phyloP scores from a whole-genome alignment of 805 yeast species.

The Kluyveromyces aestuarii region DNA sequence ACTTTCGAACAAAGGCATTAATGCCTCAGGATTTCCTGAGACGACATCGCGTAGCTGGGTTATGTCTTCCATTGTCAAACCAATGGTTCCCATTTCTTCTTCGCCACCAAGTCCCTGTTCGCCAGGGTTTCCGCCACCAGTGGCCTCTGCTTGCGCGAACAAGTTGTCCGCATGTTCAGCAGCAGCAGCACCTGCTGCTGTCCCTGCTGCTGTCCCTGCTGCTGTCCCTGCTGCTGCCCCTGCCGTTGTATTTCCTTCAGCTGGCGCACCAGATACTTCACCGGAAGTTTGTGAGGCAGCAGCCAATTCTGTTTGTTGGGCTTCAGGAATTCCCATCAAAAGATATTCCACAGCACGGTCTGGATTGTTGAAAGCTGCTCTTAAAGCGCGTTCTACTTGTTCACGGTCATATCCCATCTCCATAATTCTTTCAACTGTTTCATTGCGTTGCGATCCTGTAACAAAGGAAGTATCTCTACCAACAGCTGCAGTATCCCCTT shows the following conservation, averaged over 20 bases:
- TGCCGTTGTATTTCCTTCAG: conserved; percentile 11
- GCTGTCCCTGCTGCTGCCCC: conserved; percentile 9
- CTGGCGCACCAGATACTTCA: conserved; percentile 16
- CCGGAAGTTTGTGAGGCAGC: conserved; percentile 12
- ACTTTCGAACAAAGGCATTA: conserved; percentile 77
- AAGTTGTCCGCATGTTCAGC: conserved; percentile 32
- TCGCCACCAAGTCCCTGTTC: conserved; percentile 8
- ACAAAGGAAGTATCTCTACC: conserved; percentile 51
- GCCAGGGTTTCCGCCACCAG: conserved; percentile 14
- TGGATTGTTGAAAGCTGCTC: conserved; percentile 95
- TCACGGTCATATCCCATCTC: conserved; percentile 93
- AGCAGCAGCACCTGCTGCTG: too few relatives aligned
- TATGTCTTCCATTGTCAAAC: conserved; percentile 38
- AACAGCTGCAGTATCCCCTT: conserved; percentile 21
- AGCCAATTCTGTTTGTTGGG: conserved; percentile 20
- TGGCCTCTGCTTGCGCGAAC: conserved; percentile 35
- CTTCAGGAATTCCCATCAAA: conserved; percentile 79
- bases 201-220: conserved; percentile 16
- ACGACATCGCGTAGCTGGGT: conserved; percentile 65
- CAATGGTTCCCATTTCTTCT: conserved; percentile 30
- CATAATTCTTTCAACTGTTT: conserved; percentile 72
- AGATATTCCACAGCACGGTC: conserved; percentile 96
- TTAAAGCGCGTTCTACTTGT: conserved; percentile 81
- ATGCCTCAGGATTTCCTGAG: conserved; percentile 78
- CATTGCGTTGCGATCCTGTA: conserved; percentile 68